Evolutionary conservation across 768 basidiomycete genomes (phyloP).

Genomic region (Cubamyces sp.): DNA sequence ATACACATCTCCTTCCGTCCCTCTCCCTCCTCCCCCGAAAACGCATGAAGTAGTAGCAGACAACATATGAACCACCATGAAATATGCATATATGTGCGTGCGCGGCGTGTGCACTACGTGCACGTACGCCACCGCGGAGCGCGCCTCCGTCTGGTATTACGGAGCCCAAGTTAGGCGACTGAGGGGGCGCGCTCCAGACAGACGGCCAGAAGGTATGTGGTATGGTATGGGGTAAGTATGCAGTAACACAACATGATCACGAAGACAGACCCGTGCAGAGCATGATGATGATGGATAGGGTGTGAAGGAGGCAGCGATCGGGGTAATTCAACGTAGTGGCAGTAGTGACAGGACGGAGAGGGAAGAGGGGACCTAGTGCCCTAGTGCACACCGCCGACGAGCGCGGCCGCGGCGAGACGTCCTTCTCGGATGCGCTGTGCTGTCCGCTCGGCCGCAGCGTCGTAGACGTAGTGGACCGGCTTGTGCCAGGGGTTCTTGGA

Average conservation of each 20-base stretch:
- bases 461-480: constrained; percentile 82
- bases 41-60: not conserved
- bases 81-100: not conserved
- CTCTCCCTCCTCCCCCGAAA: too few relatives aligned
- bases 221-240: constrained; percentile 10
- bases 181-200: too few relatives aligned
- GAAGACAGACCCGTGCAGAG: constrained; percentile 13
- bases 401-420: constrained; percentile 29
- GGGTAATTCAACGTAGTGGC: not conserved
- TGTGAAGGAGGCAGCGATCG: not conserved
- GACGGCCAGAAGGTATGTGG: not conserved
- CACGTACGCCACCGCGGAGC: not conserved
- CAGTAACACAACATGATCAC: constrained; percentile 24
- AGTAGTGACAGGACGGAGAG: not conserved
- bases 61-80: not conserved
- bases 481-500: constrained; percentile 41
- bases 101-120: not conserved
- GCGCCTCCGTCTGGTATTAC: not conserved
- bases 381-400: constrained; percentile 36
- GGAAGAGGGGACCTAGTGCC: not conserved
- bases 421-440: constrained; percentile 58
- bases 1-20: constrained; percentile 14
- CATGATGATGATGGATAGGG: not conserved
- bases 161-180: too few relatives aligned
- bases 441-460: constrained; percentile 86